Base-by-base conservation (phyloP, 2,329 filamentous ascomycete genomes). In the Colletotrichum sp. region DNA sequence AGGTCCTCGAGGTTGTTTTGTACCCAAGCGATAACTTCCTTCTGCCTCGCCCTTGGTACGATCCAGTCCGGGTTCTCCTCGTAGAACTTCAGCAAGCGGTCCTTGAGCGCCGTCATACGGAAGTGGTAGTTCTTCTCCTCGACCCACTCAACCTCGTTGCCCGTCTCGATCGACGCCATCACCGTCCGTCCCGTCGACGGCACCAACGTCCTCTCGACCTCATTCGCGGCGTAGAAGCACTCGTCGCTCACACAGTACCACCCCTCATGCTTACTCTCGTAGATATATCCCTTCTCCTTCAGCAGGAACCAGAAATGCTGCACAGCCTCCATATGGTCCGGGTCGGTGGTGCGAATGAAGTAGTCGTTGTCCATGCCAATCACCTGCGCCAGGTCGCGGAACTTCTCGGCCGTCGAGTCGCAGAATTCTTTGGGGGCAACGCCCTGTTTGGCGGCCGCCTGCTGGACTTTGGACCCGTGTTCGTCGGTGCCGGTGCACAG, bases 231-330 rank as follows among this genome's bases (percentile, higher is more conserved):
- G 82, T 98, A 98, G 85, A 98, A 99, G 52, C 96, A 96, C 88
- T 99, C 97, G 83, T 99, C 97, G 83, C 95, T 96, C 70, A 99
- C 94, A 71, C 94, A 97, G 84, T 99, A 99, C 97, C 97, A 99
- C 3, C 97, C 97, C 82, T 95, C 92, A 80, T 98, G 97, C 79
- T 94, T 95, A 13, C 92, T 92, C 80, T 94, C 92, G 85, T 98
- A 98, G 70, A 98, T 93, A 76, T 94, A 93, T 10, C 94, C 94
- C 62, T 90, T 89, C 70, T 96, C 92, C 80, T 93, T 90, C 75
- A 99, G 88, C 83, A 96, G 89, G 78, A 91, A 89, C 97, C 97
- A 99, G 80, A 98, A 96, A 83, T 97, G 93, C 80, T 96, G 91
- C 56, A 99, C 97, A 2, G 95, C 95, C 52, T 94, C 92, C 80